phyloP scores from a whole-genome alignment of 192 early-diverging fungal genomes.

The Podila epicladia region DNA sequence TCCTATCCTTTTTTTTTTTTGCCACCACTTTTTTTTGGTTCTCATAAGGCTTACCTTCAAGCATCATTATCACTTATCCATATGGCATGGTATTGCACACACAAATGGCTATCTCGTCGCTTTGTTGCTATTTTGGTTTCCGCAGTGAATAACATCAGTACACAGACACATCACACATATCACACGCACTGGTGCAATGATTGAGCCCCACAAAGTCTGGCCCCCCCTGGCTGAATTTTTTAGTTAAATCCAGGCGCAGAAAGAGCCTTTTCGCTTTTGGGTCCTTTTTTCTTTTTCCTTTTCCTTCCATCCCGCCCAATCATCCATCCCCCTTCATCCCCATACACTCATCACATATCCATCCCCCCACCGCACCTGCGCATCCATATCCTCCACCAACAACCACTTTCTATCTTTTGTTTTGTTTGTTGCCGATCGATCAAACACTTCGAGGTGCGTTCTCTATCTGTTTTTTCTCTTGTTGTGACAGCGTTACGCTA shows the following conservation, averaged over 20 bases:
- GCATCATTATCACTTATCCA: too few species aligned
- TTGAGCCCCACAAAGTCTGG: constrained; percentile 4
- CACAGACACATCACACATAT: not conserved
- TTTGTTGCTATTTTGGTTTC: not conserved
- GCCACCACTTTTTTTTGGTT: too few species aligned
- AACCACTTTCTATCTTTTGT: not conserved
- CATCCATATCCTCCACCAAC: not conserved
- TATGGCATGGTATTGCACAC: too few species aligned
- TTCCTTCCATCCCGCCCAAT: not conserved
- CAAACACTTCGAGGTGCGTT: too few species aligned
- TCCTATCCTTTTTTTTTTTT: too few species aligned
- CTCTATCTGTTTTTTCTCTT: not conserved
- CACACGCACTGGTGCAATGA: not conserved
- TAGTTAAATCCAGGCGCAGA: constrained; percentile 3
- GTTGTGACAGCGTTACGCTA: not conserved
- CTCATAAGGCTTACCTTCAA: too few species aligned
- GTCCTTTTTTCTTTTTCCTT: not conserved
- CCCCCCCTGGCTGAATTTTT: constrained; percentile 3
- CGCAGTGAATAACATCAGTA: not conserved
- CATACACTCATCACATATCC: not conserved
- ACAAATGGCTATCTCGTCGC: too few species aligned
- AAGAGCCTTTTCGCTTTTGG: not conserved
- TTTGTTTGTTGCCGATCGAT: not conserved
- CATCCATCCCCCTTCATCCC: too few species aligned
- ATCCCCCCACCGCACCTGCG: not conserved